Evolutionary conservation across 768 basidiomycete species (phyloP).

Genomic region (Strobilomyces confusus): DNA sequence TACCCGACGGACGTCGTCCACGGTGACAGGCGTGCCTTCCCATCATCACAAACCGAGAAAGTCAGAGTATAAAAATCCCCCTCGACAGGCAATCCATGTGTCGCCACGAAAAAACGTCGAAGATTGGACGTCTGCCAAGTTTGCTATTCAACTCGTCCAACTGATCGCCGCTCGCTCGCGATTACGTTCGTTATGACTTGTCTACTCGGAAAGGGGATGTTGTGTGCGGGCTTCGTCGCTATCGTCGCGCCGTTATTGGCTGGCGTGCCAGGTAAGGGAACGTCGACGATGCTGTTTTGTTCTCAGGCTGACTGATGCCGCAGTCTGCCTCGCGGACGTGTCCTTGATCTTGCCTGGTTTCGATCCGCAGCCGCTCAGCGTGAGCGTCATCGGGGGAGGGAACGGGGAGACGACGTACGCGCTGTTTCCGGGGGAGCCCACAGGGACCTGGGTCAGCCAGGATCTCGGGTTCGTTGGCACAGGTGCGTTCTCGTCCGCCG

Average conservation of each 20-base stretch:
- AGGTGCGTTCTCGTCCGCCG: too few relatives aligned
- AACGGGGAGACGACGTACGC: slow-evolving; percentile 40
- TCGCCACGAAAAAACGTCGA: neutral
- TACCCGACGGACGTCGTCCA: too few relatives aligned
- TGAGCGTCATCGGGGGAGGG: slow-evolving; percentile 33
- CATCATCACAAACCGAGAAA: neutral
- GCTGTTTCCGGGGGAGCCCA: slow-evolving; percentile 34
- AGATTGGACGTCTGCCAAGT: neutral
- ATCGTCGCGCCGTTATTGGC: slow-evolving; percentile 8
- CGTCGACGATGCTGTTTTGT: neutral
- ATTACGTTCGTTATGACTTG: neutral
- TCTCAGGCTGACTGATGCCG: neutral
- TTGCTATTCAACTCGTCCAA: neutral
- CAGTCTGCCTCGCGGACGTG: slow-evolving; percentile 3
- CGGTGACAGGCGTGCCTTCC: neutral
- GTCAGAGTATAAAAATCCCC: neutral
- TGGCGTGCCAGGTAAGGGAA: neutral
- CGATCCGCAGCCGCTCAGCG: slow-evolving; percentile 42
- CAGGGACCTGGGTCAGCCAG: slow-evolving; percentile 27
- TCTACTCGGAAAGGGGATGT: neutral
- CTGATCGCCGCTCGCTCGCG: neutral
- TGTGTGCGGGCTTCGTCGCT: neutral
- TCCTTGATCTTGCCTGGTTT: slow-evolving; percentile 46
- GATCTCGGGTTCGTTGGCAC: slow-evolving; percentile 34
- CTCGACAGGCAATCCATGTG: neutral